phyloP scores from a whole-genome alignment of 1,284 basidiomycete species.

The Earliella scabrosa region DNA sequence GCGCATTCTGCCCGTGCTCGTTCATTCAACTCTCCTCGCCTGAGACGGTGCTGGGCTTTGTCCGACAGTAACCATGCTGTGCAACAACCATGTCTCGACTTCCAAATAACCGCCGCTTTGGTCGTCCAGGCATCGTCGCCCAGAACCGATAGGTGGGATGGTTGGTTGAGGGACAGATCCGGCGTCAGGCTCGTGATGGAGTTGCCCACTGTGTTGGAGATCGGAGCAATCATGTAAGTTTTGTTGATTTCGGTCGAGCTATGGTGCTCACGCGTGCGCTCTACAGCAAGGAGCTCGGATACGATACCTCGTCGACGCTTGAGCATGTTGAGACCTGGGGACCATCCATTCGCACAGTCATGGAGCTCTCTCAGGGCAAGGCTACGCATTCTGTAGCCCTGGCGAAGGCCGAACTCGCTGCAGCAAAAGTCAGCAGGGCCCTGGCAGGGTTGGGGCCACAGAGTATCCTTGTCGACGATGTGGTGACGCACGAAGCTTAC shows the following conservation, averaged over 20 bases:
- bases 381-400: too few relatives aligned
- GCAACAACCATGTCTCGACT: neutral
- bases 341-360: too few relatives aligned
- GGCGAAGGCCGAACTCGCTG: too few relatives aligned
- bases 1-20: neutral
- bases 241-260: neutral
- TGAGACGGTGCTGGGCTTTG: neutral
- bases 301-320: too few relatives aligned
- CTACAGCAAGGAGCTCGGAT: too few relatives aligned
- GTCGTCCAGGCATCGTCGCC: neutral
- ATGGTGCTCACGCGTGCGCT: too few relatives aligned
- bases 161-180: neutral
- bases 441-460: too few relatives aligned
- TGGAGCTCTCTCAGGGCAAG: too few relatives aligned
- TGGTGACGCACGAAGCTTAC: too few relatives aligned
- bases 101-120: neutral
- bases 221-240: neutral
- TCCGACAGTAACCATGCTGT: neutral
- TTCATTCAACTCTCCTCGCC: neutral
- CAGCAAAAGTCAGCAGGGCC: too few relatives aligned
- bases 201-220: neutral
- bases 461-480: too few relatives aligned
- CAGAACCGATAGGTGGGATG: neutral
- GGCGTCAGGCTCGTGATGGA: neutral
- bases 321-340: too few relatives aligned